Base-by-base conservation (phyloP, 495 filamentous ascomycete species). In the Neurospora discreta region DNA sequence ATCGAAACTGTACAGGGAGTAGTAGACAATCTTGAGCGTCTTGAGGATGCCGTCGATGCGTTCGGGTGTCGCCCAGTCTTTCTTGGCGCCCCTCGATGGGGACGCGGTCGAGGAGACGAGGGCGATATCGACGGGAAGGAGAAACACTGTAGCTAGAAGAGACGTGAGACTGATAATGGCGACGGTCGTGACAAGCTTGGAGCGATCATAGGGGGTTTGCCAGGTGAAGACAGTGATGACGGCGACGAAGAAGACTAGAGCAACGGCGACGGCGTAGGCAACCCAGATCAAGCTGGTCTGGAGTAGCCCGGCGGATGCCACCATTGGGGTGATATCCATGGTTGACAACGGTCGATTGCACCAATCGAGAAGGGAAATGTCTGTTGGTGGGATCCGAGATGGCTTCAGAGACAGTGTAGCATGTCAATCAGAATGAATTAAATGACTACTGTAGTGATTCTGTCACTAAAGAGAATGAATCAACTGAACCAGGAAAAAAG, bases 51-150 rank as follows among this genome's bases (percentile, higher is more conserved):
- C 85, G 71, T 92, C 86, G 69, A 99, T 89, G 23, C 85, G 85
- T 74, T 91, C 86, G 38, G 90, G 90, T 0, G 91, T 93, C 18
- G 95, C 95, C 95, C 95, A 99, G 71, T 94, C 90, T 80, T 98
- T 97, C 81, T 95, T 94, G 16, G 87, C 87, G 71, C 95, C 95
- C 40, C 91, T 84, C 60, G 87, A 86, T 8, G 90, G 89, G 13
- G 89, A 90, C 10, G 90, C 90, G 6, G 95, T 98, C 2, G 92
- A 95, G 3, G 94, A 97, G 44, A 97, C 90, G 68, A 99, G 85
- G 39, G 95, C 96, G 74, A 99, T 90, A 83, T 99, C 95, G 76
- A 98, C 95, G 6, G 95, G 95, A 20, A 97, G 88, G 60, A 99
- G 87, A 38, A 98, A 89, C 70, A 97, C 89, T 6, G 95, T 99